phyloP scores from a whole-genome alignment of 176 grass and related monocot species.

The Musa beccarii region DNA sequence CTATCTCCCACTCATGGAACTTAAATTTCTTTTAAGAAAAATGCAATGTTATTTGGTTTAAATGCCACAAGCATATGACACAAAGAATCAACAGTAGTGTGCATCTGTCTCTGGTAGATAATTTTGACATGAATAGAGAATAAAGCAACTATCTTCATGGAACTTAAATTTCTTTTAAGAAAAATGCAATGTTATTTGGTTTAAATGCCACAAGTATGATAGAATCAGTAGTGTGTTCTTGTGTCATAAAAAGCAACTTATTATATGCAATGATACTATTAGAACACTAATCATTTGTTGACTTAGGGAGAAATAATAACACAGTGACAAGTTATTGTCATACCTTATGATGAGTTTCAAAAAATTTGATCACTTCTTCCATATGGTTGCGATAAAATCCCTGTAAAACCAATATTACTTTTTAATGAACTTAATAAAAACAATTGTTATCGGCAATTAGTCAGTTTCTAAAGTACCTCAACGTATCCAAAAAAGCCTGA shows the following conservation, averaged over 20 bases:
- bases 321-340: constrained; percentile 6
- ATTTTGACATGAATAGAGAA: too few species aligned
- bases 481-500: constrained; percentile 99
- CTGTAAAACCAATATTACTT: constrained; percentile 28
- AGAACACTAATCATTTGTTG: too few species aligned
- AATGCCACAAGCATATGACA: too few species aligned
- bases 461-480: constrained; percentile 53
- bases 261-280: too few species aligned
- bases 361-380: constrained; percentile 99
- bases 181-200: neutral
- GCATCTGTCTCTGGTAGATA: too few species aligned
- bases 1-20: neutral
- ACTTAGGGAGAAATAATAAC: constrained; percentile 3
- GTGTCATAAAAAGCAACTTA: too few species aligned
- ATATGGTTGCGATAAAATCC: constrained; percentile 99
- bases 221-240: too few species aligned
- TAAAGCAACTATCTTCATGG: neutral
- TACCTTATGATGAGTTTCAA: constrained; percentile 98
- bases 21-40: neutral
- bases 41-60: neutral
- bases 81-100: too few species aligned
- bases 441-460: neutral
- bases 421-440: neutral
- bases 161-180: neutral
- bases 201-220: too few species aligned